Evolutionary conservation across 2,329 filamentous ascomycete genomes (phyloP).

Genomic region (Myriosclerotinia duriaeana): DNA sequence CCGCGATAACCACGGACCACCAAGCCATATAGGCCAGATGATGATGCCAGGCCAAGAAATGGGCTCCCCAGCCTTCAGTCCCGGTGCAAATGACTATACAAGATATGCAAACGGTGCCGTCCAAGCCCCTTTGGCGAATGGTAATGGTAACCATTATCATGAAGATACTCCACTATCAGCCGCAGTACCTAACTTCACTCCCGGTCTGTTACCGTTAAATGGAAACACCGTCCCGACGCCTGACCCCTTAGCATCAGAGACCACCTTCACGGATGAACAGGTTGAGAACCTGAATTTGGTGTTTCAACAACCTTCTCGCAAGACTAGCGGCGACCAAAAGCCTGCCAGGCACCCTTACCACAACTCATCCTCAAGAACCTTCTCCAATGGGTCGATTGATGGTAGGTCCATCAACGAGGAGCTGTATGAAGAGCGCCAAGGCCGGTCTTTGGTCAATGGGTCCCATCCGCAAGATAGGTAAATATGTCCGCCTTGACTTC

Average conservation of each 20-base stretch:
- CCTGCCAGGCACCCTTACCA: slow-evolving; percentile 43
- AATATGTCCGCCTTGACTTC: slow-evolving; percentile 23
- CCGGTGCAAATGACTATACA: slow-evolving; percentile 39
- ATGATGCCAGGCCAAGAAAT: slow-evolving; percentile 35
- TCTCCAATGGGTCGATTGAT: slow-evolving; percentile 57
- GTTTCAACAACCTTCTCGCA: slow-evolving; percentile 41
- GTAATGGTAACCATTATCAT: slow-evolving; percentile 45
- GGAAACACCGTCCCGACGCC: slow-evolving; percentile 16
- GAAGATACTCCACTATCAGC: slow-evolving; percentile 58
- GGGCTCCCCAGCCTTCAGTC: slow-evolving; percentile 37
- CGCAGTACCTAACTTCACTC: slow-evolving; percentile 59
- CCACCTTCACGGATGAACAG: slow-evolving; percentile 53
- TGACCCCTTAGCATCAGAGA: slow-evolving; percentile 39
- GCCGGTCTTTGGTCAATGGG: slow-evolving; percentile 40
- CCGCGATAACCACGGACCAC: slow-evolving; percentile 32
- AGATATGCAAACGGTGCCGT: slow-evolving; percentile 33
- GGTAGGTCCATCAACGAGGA: slow-evolving; percentile 51
- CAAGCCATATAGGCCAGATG: slow-evolving; percentile 33
- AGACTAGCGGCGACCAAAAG: slow-evolving; percentile 41
- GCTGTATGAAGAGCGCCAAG: slow-evolving; percentile 44
- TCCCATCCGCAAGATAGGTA: slow-evolving; percentile 45
- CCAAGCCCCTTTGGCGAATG: slow-evolving; percentile 31
- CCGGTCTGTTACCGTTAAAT: slow-evolving; percentile 31
- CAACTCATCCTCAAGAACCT: slow-evolving; percentile 48
- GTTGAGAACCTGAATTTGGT: slow-evolving; percentile 55